A percentile compares a stretch with the other conserved stretches of the same genome.
Conservation (phyloP, 306 rosid species). For the Sphenostylis stenocarpa region DNA sequence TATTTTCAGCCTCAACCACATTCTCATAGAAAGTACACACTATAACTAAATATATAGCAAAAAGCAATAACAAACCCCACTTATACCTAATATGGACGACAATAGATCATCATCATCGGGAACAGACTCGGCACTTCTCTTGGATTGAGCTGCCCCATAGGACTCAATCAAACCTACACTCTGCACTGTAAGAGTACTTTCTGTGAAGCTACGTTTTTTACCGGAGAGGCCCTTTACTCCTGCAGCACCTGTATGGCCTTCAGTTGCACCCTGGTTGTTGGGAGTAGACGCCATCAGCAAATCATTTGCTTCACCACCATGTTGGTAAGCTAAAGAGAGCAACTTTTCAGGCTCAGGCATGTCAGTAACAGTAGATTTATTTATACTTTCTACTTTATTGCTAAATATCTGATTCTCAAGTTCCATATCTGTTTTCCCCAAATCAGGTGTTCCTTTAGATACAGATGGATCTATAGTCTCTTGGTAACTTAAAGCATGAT, state of each 20-base stretch:
- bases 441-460: conserved; percentile 38
- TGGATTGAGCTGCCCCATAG: conserved; percentile 56
- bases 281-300: conserved; percentile 67
- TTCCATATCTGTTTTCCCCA: conserved; percentile 45
- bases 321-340: conserved; percentile 57
- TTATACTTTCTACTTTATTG: conserved; percentile 37
- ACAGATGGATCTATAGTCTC: conserved; percentile 42
- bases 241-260: conserved; percentile 43
- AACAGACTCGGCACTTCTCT: conserved; percentile 63
- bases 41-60: conserved; percentile 1
- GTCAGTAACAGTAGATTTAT: conserved; percentile 53
- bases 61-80: conserved; percentile 10
- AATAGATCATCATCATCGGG: conserved; percentile 96
- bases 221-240: conserved; percentile 52
- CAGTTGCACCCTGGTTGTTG: conserved; percentile 45
- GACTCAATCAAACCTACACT: conserved; percentile 75
- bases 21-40: conserved; percentile 16
- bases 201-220: conserved; percentile 83
- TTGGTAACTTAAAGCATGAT: conserved; percentile 34
- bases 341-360: conserved; percentile 79
- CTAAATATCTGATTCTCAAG: conserved; percentile 40
- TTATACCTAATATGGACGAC: conserved; percentile 94
- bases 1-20: conserved; percentile 32
- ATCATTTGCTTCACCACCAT: conserved; percentile 46
- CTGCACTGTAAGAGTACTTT: conserved; percentile 73